Evolutionary conservation across 768 basidiomycete genomes (phyloP).

Genomic region (Naematelia aurantialba): DNA sequence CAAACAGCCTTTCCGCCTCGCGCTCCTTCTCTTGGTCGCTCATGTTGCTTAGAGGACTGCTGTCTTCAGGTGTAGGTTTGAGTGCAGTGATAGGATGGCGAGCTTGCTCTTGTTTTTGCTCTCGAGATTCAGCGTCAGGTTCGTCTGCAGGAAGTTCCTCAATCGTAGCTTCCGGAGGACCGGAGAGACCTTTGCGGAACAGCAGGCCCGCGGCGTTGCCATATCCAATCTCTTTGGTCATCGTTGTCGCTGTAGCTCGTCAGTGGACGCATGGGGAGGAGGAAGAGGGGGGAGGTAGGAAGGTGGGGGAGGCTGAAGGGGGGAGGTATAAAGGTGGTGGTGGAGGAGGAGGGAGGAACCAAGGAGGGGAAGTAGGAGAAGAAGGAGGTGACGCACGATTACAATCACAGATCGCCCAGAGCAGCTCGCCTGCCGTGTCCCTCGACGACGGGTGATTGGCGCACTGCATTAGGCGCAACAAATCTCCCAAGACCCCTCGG

Average conservation of each 20-base stretch:
- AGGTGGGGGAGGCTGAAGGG: too few species aligned
- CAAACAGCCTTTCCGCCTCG: slow-evolving; percentile 88
- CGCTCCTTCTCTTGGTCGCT: slow-evolving; percentile 90
- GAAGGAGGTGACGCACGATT: slow-evolving; percentile 56
- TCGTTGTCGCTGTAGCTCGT: slow-evolving; percentile 58
- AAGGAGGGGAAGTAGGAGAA: background rate
- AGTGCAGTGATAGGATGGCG: slow-evolving; percentile 46
- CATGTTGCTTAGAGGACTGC: slow-evolving; percentile 59
- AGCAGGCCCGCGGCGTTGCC: slow-evolving; percentile 94
- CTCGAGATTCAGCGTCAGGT: background rate
- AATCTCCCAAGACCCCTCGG: slow-evolving; percentile 69
- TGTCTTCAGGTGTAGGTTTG: slow-evolving; percentile 63
- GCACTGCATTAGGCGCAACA: slow-evolving; percentile 69
- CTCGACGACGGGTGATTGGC: slow-evolving; percentile 71
- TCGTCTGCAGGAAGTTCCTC: slow-evolving; percentile 24
- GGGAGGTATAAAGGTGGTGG: background rate
- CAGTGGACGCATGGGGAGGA: background rate
- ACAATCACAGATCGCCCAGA: slow-evolving; percentile 76
- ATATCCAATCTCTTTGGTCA: slow-evolving; percentile 82
- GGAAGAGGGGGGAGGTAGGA: background rate
- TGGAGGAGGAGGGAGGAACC: background rate
- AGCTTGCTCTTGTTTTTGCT: background rate
- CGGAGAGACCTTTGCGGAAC: slow-evolving; percentile 75
- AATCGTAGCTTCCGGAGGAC: slow-evolving; percentile 36
- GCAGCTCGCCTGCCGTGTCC: slow-evolving; percentile 76